Evolutionary conservation across 441 rosid genomes (phyloP).

Genomic region (Corymbia citriodora): DNA sequence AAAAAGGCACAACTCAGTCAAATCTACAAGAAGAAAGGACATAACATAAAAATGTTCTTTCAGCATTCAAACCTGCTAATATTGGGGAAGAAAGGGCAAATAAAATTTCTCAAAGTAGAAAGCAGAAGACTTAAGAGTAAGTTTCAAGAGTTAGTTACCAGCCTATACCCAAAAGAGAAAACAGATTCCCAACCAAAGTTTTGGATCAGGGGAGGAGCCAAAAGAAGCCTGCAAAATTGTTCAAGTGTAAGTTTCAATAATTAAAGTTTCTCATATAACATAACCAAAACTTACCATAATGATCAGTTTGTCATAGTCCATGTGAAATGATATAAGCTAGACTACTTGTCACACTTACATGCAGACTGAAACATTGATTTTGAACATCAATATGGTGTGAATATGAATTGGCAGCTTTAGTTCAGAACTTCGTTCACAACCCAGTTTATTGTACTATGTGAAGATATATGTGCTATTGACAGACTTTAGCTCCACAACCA

Average conservation of each 20-base stretch:
- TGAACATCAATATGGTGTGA: neutral
- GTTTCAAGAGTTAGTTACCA: constrained; percentile 47
- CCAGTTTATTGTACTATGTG: neutral
- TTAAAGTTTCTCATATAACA: neutral
- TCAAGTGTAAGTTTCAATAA: neutral
- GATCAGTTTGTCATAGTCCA: neutral
- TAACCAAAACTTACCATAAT: neutral
- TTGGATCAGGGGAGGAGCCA: constrained; percentile 89
- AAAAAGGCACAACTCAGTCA: constrained; percentile 12
- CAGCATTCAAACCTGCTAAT: neutral
- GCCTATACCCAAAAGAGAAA: constrained; percentile 68
- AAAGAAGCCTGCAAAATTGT: constrained; percentile 69
- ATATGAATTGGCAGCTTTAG: neutral
- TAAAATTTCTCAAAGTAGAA: neutral
- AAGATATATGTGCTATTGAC: neutral
- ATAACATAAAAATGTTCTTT: neutral
- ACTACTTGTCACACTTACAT: neutral
- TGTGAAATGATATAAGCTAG: neutral
- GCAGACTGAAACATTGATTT: neutral
- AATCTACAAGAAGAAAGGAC: neutral
- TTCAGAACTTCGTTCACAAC: neutral
- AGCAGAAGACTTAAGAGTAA: neutral
- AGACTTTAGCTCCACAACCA: neutral
- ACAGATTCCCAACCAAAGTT: constrained; percentile 87
- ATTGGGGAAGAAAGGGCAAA: neutral